Percentiles rank a stretch among this genome's conserved stretches.
Evolutionary conservation across 139 green algal species (phyloP).

Genomic region (Chlamydomonas urium): DNA sequence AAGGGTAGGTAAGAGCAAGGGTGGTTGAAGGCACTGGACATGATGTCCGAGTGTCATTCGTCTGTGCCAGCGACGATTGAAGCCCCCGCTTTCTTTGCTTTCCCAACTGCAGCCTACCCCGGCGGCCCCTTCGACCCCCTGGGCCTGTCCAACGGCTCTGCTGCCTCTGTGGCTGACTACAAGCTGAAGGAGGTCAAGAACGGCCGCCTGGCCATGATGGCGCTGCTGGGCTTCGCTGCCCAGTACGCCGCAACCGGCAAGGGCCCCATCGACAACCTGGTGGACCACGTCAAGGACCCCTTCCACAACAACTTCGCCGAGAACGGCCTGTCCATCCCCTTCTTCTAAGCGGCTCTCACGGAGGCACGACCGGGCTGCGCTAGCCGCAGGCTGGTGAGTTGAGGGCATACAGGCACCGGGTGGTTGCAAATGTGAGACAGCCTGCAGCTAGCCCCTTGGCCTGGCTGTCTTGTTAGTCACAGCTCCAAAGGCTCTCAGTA

Average conservation of each 20-base stretch:
- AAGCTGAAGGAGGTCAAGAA: constrained; percentile 89
- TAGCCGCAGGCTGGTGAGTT: too few species aligned
- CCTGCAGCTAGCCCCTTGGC: too few species aligned
- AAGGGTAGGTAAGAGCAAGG: too few species aligned
- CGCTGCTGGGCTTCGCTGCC: constrained; percentile 48
- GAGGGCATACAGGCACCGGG: too few species aligned
- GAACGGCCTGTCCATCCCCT: not conserved
- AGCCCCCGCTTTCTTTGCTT: not conserved
- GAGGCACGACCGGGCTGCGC: too few species aligned
- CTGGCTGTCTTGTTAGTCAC: too few species aligned
- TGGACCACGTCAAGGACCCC: constrained; percentile 21
- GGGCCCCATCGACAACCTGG: constrained; percentile 70
- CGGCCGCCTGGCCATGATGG: constrained; percentile 68
- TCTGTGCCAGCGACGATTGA: not conserved
- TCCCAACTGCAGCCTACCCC: constrained; percentile 17
- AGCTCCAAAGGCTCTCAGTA: too few species aligned
- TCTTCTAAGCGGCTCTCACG: constrained; percentile 3
- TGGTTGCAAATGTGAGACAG: too few species aligned
- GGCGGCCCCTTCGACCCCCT: constrained; percentile 88
- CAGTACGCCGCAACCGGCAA: constrained; percentile 62
- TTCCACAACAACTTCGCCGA: constrained; percentile 9
- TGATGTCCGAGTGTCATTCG: not conserved
- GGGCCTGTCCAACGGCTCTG: constrained; percentile 91
- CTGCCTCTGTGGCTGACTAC: constrained; percentile 80
- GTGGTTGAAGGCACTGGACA: not conserved